A percentile compares a stretch with the other conserved stretches of the same genome.
phyloP scores from a whole-genome alignment of 768 basidiomycete species.

The Obba rivulosa region DNA sequence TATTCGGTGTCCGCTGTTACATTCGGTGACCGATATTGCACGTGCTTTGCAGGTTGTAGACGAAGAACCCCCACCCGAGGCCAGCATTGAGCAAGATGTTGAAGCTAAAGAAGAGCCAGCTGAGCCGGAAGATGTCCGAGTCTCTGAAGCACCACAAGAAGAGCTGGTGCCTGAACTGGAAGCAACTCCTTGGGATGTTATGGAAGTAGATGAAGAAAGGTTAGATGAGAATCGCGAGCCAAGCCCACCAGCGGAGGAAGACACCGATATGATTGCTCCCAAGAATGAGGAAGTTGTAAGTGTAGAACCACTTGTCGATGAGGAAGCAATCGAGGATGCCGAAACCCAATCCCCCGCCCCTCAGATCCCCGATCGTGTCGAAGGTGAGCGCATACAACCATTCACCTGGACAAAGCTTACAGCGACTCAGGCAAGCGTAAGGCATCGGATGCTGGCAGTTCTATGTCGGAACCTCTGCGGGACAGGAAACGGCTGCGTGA shows the following conservation, averaged over 20 bases:
- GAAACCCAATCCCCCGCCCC: constrained; percentile 1
- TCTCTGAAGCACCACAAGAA: background rate
- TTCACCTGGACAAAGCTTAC: too few relatives aligned
- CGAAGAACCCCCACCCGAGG: background rate
- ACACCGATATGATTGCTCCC: background rate
- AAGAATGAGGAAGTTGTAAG: background rate
- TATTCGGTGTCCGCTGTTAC: too few relatives aligned
- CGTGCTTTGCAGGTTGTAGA: background rate
- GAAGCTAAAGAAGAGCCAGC: background rate
- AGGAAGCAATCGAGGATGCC: background rate
- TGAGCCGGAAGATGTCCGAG: background rate
- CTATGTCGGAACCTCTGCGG: constrained; percentile 35
- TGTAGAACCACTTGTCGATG: background rate
- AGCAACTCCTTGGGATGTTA: background rate
- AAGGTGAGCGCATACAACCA: constrained; percentile 6
- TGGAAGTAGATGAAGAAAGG: background rate
- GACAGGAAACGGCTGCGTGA: constrained; percentile 59
- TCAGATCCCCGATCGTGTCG: background rate
- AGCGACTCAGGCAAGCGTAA: constrained; percentile 55
- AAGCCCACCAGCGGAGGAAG: background rate
- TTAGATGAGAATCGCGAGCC: background rate
- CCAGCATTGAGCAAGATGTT: background rate
- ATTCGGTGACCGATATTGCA: too few relatives aligned
- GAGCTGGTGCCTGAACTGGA: background rate
- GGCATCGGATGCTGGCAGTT: constrained; percentile 45